Base-by-base conservation (phyloP, 768 basidiomycete species). In the Trametes cingulata region DNA sequence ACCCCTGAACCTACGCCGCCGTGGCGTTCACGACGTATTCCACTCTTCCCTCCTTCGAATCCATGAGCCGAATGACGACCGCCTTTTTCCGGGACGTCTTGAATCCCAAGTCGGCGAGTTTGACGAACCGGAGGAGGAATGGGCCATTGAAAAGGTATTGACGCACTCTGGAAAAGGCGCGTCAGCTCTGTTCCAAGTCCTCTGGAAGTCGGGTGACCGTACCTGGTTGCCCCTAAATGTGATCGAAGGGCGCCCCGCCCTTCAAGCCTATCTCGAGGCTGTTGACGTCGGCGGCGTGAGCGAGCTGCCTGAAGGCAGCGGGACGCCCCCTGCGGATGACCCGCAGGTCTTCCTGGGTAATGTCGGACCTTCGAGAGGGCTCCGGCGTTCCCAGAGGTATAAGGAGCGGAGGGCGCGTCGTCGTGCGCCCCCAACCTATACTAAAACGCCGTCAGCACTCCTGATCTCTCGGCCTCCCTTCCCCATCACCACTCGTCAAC, bases 51-150 rank as follows among this genome's bases (percentile, higher is more conserved):
- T 74, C 12, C 62, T 82, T 3, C 40, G 70, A 15, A 64, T 64
- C n/a, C 56, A 74, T 33, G 56, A 70, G 0, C 67, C 69, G 0
- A 75, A 73, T 24, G 71, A 78, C 62, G 69, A 75, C 43, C 61
- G 39, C 0, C 22, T 73, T 22, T 82, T 81, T 61, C 79, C 77
- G 24, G 70, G 74, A 5, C 52, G 74, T 3, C 58, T 60, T n/a
- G 49, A 66, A 20, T 60, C 43, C 0, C 72, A 72, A 41, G 33
- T 75, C 13, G 20, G 51, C 0, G 70, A 61, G 13, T 39, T 72
- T 2, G 68, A 68, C 0, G 63, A 67, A 2, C 25, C 56, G 6
- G 65, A 68, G 15, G 49, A 56, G 29, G 68, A 71, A 42, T 75
- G 70, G 70, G 63, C 68, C 0, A 66, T 77, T 1, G 65, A 73